Evolutionary conservation across 441 rosid genomes (phyloP), one percentile per base, ranked within the genome.

Genomic region (Cnidoscolus chayamansa): DNA sequence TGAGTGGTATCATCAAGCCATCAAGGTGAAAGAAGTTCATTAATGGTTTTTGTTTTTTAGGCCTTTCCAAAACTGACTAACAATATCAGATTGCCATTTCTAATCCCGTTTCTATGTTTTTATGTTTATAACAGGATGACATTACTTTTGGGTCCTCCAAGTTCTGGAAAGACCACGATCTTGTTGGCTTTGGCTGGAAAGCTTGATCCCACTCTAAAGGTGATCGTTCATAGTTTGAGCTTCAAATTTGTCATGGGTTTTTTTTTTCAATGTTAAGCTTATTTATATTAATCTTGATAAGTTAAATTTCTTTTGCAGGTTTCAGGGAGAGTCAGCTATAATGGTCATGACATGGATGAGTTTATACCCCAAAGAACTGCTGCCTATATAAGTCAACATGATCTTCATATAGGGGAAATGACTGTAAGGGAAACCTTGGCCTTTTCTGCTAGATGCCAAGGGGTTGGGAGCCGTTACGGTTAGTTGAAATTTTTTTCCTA

Each of bases 1-100:
- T 89, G 62, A 89, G 86, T 32, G 98, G 98, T 31, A 83, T 92
- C 76, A 75, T 92, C 74, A 90, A 83, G 74, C 97, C 98, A 3
- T 73, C 81, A 57, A 88, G 91, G 91, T 84, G 63, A 64, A 64
- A 4, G 5, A 47, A 10, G 19, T 60, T n/a, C 10, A 35, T 37
- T 12, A 32, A 25, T 25, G 25, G 25, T 25, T 25, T 25, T 25
- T 16, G 65, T 45, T 20, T 58, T 35, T 53, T 13, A 15, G 32
- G 2, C 4, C 13, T 50, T 20, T 16, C 4, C 37, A 35, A 35
- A 40, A 0, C 45, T 3, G 45, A 40, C 45, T 40, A 40, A 31
- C 63, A 72, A 51, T 7, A 48, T 12, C 51, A 48, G 2, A 17
- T 35, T 63, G 17, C 10, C 7, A 11, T 48, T 65, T 12, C 35